Base-by-base conservation (phyloP, 2,329 filamentous ascomycete species). In the Fusarium penzigii region DNA sequence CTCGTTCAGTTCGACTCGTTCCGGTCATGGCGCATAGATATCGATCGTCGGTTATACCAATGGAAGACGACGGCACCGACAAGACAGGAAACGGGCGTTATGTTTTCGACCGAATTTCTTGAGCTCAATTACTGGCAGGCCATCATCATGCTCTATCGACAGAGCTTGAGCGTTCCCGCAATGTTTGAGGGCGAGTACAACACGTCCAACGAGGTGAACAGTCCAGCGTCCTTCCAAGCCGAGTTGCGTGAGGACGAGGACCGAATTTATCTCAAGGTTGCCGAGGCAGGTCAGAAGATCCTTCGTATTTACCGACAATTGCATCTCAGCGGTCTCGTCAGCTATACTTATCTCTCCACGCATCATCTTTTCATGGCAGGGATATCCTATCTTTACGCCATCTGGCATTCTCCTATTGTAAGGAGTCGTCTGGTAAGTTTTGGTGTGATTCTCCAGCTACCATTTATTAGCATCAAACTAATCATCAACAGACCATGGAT, bases 51-150 rank as follows among this genome's bases (percentile, higher is more conserved):
- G 38, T 73, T 97, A 40, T 86, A 85, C 59, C 86, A 93, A 61
- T 97, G 93, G 94, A 94, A 93, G 69, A 85, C 86, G 29, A 86
- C 85, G 6, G 88, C 92, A 1, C 94, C 93, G 0, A 87, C 83
- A 0, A 86, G 88, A 56, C 74, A 83, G 17, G 85, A 94, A 52
- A 96, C 90, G 0, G 92, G 92, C 1, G 94, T 97, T 3, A 85
- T 85, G 5, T 97, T 97, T 69, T 92, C 89, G 1, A 86, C 90
- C 2, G 88, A 96, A 50, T 96, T 97, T 64, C 74, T 97, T 5
- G 91, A 97, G 64, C 80, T 97, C 55, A 97, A 97, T 70, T 97
- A 97, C 72, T 97, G 93, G 92, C 93, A 97, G 70, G 91, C 92
- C 4, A 86, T 97, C 55, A 95, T 97, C 61, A 92, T 97, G 87